Percentiles rank a stretch among this genome's conserved stretches.
Conservation (phyloP, 495 filamentous ascomycete species). For the Penicillium arizonense region DNA sequence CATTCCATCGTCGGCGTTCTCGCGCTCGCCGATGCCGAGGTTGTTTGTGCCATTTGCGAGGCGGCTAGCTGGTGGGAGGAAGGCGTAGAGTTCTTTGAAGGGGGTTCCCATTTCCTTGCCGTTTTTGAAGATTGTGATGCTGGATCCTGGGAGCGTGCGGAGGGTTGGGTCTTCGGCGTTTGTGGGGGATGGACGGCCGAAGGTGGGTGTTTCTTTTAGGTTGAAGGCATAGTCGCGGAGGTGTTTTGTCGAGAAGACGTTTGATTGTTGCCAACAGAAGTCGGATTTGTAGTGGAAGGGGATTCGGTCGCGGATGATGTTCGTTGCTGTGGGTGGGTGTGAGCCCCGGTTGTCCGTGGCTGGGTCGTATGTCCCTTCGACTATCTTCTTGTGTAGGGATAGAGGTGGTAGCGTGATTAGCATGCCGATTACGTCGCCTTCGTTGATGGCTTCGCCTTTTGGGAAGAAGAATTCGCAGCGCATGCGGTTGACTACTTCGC, state of each 20-base stretch:
- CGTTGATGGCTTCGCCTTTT: constrained; percentile 62
- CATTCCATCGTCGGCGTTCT: constrained; percentile 85
- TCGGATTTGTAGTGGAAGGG: constrained; percentile 91
- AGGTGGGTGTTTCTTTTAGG: constrained; percentile 45
- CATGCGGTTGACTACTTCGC: constrained; percentile 91
- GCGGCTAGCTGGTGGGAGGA: constrained; percentile 86
- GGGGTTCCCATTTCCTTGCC: constrained; percentile 81
- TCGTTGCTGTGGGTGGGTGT: constrained; percentile 38
- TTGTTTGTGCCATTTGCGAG: constrained; percentile 55
- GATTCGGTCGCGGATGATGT: constrained; percentile 91
- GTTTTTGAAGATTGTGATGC: constrained; percentile 89
- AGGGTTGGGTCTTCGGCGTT: constrained; percentile 71
- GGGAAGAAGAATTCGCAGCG: constrained; percentile 86
- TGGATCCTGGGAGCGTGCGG: constrained; percentile 81
- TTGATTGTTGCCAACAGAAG: constrained; percentile 92
- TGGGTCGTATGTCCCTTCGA: constrained; percentile 82
- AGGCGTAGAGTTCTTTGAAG: constrained; percentile 85
- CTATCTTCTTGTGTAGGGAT: constrained; percentile 80
- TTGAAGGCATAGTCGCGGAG: constrained; percentile 68
- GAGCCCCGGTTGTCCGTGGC: constrained; percentile 57
- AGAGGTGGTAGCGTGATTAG: constrained; percentile 89
- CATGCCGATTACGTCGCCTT: constrained; percentile 93
- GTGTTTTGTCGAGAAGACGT: constrained; percentile 84
- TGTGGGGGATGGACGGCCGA: constrained; percentile 53
- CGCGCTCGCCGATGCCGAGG: constrained; percentile 72